Evolutionary conservation across 2,329 filamentous ascomycete species (phyloP).

Genomic region (Colletotrichum tabaci): DNA sequence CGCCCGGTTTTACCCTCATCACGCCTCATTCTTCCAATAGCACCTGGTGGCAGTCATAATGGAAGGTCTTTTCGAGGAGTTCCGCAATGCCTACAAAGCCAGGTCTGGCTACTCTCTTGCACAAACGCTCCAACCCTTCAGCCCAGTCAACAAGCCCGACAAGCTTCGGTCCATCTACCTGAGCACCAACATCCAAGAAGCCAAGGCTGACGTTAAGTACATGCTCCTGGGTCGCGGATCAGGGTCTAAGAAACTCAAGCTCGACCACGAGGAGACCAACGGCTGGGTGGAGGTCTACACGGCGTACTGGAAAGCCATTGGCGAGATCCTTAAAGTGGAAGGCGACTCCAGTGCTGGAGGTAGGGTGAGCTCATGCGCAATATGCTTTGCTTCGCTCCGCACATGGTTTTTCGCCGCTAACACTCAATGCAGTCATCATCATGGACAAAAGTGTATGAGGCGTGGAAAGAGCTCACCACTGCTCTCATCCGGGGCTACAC

Average conservation of each 20-base stretch:
- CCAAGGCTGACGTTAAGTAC: conserved; percentile 80
- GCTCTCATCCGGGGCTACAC: conserved; percentile 86
- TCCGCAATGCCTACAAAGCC: conserved; percentile 76
- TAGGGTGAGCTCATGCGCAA: conserved; percentile 47
- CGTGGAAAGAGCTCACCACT: conserved; percentile 89
- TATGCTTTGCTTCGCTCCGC: background rate
- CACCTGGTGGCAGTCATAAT: conserved; percentile 61
- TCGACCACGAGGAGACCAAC: conserved; percentile 77
- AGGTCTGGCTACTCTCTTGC: conserved; percentile 82
- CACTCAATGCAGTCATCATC: conserved; percentile 58
- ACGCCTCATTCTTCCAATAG: background rate
- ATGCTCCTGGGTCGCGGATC: conserved; percentile 69
- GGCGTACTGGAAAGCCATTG: conserved; percentile 86
- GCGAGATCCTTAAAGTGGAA: conserved; percentile 78
- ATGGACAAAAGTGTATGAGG: conserved; percentile 87
- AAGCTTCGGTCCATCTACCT: conserved; percentile 80
- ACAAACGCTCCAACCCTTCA: conserved; percentile 79
- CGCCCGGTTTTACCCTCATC: background rate
- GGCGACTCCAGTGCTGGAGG: conserved; percentile 57
- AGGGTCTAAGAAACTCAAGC: conserved; percentile 63
- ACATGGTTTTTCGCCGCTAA: background rate
- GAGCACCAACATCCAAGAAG: conserved; percentile 76
- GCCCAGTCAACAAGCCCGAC: conserved; percentile 73
- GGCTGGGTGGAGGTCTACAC: conserved; percentile 92
- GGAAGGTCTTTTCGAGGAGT: conserved; percentile 82